A percentile compares a stretch with the other conserved stretches of the same genome.
Conservation (phyloP, 2,329 filamentous ascomycete species). For the Fusarium circinatum region DNA sequence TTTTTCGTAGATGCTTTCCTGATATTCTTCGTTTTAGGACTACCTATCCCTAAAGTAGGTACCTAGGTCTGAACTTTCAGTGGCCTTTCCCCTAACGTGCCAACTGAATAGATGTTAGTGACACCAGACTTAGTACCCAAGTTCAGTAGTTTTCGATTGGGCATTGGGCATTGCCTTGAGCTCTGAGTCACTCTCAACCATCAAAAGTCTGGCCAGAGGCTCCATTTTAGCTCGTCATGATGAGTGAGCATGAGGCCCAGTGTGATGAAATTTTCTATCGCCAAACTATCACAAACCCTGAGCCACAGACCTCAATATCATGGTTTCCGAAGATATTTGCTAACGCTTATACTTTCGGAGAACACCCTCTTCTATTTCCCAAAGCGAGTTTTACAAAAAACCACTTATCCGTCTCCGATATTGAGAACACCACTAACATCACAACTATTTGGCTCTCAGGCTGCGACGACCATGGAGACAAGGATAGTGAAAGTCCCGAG, state of each 20-base stretch:
- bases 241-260: conserved; percentile 42
- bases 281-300: conserved; percentile 35
- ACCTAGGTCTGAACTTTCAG: neutral
- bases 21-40: neutral
- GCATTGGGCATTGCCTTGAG: conserved; percentile 22
- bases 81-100: conserved; percentile 1
- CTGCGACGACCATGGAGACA: conserved; percentile 51
- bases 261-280: conserved; percentile 43
- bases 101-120: conserved; percentile 28
- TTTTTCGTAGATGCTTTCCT: neutral
- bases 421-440: conserved; percentile 44
- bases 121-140: conserved; percentile 1
- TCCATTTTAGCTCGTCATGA: conserved; percentile 40
- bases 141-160: conserved; percentile 18
- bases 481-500: conserved; percentile 51
- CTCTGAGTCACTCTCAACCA: conserved; percentile 39
- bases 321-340: conserved; percentile 4
- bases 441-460: conserved; percentile 23
- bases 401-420: neutral
- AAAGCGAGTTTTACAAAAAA: conserved; percentile 1
- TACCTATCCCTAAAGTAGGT: neutral
- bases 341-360: neutral
- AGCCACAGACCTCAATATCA: conserved; percentile 20
- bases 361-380: neutral
- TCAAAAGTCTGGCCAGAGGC: conserved; percentile 28